Conservation (phyloP, 176 grass and related monocot species). For the Coix lacrymajobi region DNA sequence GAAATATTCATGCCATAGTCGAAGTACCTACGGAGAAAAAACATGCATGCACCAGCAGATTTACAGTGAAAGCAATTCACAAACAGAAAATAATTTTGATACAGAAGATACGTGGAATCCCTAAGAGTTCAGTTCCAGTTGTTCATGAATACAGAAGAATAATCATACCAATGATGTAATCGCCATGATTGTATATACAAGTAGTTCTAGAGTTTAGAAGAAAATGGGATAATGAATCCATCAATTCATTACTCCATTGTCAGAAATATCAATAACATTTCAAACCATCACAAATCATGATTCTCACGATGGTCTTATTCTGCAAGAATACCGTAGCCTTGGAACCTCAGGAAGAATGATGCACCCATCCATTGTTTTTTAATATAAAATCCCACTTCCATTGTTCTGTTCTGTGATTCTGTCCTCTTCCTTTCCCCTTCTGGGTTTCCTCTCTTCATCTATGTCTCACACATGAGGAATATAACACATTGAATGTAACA, state of each 20-base stretch:
- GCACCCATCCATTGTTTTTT: not conserved
- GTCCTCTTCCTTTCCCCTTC: not conserved
- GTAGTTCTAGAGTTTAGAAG: not conserved
- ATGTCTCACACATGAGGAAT: constrained; percentile 15
- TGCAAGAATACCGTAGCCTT: not conserved
- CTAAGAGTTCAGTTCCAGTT: not conserved
- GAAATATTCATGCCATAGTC: not conserved
- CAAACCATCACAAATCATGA: not conserved
- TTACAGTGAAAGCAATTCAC: not conserved
- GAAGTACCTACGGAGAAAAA: not conserved
- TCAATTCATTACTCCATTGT: not conserved
- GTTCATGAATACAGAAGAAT: constrained; percentile 16
- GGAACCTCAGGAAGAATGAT: constrained; percentile 24
- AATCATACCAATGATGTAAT: not conserved
- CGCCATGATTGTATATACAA: not conserved
- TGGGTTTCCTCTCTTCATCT: constrained; percentile 1
- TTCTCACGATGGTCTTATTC: not conserved
- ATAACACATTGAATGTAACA: not conserved
- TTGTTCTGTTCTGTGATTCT: not conserved
- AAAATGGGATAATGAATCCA: not conserved
- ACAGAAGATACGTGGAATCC: not conserved
- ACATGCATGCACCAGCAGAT: not conserved
- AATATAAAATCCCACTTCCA: not conserved
- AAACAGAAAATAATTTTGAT: not conserved
- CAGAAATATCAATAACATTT: constrained; percentile 22